These are phyloP conservation scores for Lunasporangiospora selenospora DNA, from an alignment of 192 early-diverging fungal genomes.

Conservation along the genomic window DNA sequence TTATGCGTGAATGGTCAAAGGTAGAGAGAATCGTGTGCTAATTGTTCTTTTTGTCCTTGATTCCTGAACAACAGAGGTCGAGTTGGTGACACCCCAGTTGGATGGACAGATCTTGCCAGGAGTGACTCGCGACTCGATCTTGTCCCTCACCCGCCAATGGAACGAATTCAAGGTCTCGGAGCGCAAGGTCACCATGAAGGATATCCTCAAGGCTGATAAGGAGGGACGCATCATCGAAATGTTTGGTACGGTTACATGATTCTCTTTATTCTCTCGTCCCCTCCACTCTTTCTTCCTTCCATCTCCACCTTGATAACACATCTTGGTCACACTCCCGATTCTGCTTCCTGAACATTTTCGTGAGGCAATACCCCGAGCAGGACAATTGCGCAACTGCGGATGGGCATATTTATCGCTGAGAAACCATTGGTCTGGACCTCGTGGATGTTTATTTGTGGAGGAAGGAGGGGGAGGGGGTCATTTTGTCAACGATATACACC, in stretches of 20 bases:
- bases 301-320: no score
- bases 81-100: constrained; percentile 90
- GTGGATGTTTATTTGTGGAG: no score
- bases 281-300: no score
- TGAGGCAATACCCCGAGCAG: no score
- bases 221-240: constrained; percentile 87
- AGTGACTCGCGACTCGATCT: constrained; percentile 93
- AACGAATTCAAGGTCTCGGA: constrained; percentile 89
- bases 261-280: no score
- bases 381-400: no score
- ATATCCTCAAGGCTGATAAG: constrained; percentile 75
- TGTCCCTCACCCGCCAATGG: constrained; percentile 80
- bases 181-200: constrained; percentile 81
- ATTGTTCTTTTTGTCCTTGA: neutral
- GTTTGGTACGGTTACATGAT: constrained; percentile 82
- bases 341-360: no score
- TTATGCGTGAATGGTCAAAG: neutral
- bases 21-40: neutral
- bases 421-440: no score
- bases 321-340: no score
- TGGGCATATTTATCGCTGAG: no score
- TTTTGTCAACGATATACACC: no score
- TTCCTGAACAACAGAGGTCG: constrained; percentile 54
- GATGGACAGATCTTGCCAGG: constrained; percentile 97
- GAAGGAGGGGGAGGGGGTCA: no score